Evolutionary conservation across 2,329 filamentous ascomycete genomes (phyloP), one percentile per base, ranked within the genome.

Genomic region (Fusarium sp.): DNA sequence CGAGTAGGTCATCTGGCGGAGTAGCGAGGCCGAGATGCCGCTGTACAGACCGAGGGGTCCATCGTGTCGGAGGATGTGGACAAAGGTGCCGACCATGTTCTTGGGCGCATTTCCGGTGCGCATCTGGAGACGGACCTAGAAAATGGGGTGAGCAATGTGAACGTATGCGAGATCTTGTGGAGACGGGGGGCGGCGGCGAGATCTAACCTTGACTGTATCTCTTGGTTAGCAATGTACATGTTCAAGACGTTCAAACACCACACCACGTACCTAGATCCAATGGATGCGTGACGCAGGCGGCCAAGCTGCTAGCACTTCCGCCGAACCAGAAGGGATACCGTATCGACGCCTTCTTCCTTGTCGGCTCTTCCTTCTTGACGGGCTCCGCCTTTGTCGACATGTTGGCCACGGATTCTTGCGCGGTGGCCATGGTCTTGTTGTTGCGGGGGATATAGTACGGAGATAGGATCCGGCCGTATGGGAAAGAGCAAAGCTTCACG

Each of bases 281-380:
- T 54, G 95, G 95, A 85, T 98, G 95, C 29, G 95, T 98, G 53
- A 97, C 92, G 73, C 89, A 90, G 46, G 95, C 94, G 36, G 95
- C 95, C 84, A 96, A 90, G 78, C 93, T 96, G 77, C 92, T 96
- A 55, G 95, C 93, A 78, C 93, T 97, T 61, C 96, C 96, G 69
- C 96, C 96, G 79, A 99, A 98, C 96, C 95, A 98, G 81, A 95
- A 95, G 9, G 92, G 92, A 81, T 95, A 95, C 66, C 82, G 81
- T 42, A 86, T 78, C 2, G 81, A 70, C 31, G 73, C 77, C 67
- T 77, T 75, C 68, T 82, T 81, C 75, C 82, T 81, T 73, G 80
- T 77, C 61, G 75, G 74, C 55, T 70, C 65, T 44, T 71, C 67
- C 27, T 53, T 50, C 63, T 69, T 70, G 14, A 60, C 65, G 40